A percentile compares a stretch with the other conserved stretches of the same genome.
phyloP scores from a whole-genome alignment of 495 filamentous ascomycete species.

The Aspergillus affinis region DNA sequence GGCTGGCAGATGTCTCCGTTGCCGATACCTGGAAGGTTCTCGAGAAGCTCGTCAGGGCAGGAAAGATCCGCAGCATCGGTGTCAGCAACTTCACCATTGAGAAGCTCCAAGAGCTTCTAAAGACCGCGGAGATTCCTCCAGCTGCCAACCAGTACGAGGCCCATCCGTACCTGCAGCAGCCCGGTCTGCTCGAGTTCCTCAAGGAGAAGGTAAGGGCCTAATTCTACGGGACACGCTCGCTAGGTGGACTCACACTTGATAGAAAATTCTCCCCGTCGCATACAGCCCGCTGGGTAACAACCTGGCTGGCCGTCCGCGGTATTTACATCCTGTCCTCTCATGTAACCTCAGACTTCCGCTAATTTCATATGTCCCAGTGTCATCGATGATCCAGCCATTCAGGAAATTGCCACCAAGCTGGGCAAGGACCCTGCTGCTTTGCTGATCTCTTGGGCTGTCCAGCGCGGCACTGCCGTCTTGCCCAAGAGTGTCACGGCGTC shows the following conservation, averaged over 20 bases:
- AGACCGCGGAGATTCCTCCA: conserved; percentile 61
- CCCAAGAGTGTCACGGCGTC: conserved; percentile 61
- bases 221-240: background rate
- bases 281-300: conserved; percentile 59
- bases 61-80: conserved; percentile 73
- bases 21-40: conserved; percentile 65
- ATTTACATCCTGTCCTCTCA: background rate
- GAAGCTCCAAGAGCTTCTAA: conserved; percentile 64
- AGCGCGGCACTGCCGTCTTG: conserved; percentile 63
- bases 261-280: conserved; percentile 50
- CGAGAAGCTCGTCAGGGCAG: conserved; percentile 65
- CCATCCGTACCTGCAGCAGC: conserved; percentile 79
- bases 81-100: conserved; percentile 73
- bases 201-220: conserved; percentile 26
- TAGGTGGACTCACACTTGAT: conserved; percentile 2
- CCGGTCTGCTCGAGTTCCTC: conserved; percentile 46
- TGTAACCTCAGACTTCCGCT: too few relatives aligned
- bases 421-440: conserved; percentile 70
- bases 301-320: conserved; percentile 44
- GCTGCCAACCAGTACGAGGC: conserved; percentile 85
- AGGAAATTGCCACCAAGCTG: conserved; percentile 63
- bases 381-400: conserved; percentile 61
- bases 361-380: conserved; percentile 26
- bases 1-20: conserved; percentile 33
- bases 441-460: conserved; percentile 77